Percentiles rank a stretch among this genome's conserved stretches.
These are phyloP conservation scores for Bisporella sp. DNA, from an alignment of 2,329 filamentous ascomycete species.

Conservation along the genomic window DNA sequence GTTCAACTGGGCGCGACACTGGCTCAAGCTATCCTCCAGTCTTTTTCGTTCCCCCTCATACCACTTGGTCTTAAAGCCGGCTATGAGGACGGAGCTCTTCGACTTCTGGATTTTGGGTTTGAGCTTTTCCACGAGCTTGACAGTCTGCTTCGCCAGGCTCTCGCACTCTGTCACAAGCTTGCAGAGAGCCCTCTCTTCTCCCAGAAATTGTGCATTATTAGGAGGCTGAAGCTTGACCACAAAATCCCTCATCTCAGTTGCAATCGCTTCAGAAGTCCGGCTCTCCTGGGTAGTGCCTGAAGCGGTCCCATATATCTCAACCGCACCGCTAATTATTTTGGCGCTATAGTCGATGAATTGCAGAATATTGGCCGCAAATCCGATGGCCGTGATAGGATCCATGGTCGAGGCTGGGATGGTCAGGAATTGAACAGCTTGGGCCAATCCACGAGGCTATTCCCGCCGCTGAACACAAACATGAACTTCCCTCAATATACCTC, in stretches of 20 bases:
- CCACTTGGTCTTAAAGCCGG: not conserved
- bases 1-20: not conserved
- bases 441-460: not conserved
- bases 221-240: slow-evolving; percentile 1
- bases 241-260: not conserved
- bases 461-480: not conserved
- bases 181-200: slow-evolving; percentile 1
- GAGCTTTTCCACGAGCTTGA: not conserved
- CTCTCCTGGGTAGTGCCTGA: slow-evolving; percentile 31
- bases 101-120: slow-evolving; percentile 2
- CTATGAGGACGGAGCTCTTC: not conserved
- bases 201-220: not conserved
- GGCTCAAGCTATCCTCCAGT: not conserved
- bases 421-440: not conserved
- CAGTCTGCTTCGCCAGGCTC: not conserved
- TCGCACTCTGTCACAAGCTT: slow-evolving; percentile 1
- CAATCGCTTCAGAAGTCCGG: not conserved
- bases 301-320: slow-evolving; percentile 40
- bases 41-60: not conserved
- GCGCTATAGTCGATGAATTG: slow-evolving; percentile 37
- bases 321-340: slow-evolving; percentile 35
- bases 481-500: not conserved
- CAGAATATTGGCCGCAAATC: slow-evolving; percentile 37
- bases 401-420: slow-evolving; percentile 3
- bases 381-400: slow-evolving; percentile 29